Evolutionary conservation across 306 rosid species (phyloP).

Genomic region (Fragaria iinumae): DNA sequence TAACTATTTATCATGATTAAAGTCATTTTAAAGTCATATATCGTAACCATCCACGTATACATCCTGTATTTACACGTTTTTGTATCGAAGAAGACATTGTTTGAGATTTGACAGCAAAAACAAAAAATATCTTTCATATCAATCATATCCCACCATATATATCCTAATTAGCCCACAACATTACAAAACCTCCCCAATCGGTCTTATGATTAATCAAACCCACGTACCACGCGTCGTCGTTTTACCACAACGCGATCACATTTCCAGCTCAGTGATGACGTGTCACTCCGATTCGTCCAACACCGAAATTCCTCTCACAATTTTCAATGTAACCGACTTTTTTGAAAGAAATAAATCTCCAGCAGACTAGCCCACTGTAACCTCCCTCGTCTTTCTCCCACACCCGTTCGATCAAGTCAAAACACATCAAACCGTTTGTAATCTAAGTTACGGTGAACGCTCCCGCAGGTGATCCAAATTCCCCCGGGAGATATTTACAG

Average conservation of each 20-base stretch:
- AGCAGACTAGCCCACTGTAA: too few species aligned
- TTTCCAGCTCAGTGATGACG: neutral
- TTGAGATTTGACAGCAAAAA: too few species aligned
- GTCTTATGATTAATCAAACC: too few species aligned
- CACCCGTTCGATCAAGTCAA: neutral
- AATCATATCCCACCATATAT: neutral
- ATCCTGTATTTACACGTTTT: too few species aligned
- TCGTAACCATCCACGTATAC: too few species aligned
- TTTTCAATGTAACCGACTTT: neutral
- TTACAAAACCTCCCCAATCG: neutral
- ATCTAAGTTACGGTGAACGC: neutral
- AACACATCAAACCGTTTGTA: neutral
- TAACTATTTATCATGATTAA: too few species aligned
- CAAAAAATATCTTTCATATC: neutral
- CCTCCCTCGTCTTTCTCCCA: neutral
- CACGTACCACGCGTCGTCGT: slow-evolving; percentile 20
- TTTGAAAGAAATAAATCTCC: neutral
- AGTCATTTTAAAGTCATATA: too few species aligned
- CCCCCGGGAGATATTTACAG: slow-evolving; percentile 13
- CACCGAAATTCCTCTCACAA: neutral
- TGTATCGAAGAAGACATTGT: too few species aligned
- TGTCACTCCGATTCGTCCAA: neutral
- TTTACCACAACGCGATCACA: neutral
- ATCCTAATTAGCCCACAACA: neutral
- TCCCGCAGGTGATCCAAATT: neutral